These are phyloP conservation scores for Lindgomyces ingoldianus DNA, from an alignment of 495 filamentous ascomycete genomes.

Conservation along the genomic window DNA sequence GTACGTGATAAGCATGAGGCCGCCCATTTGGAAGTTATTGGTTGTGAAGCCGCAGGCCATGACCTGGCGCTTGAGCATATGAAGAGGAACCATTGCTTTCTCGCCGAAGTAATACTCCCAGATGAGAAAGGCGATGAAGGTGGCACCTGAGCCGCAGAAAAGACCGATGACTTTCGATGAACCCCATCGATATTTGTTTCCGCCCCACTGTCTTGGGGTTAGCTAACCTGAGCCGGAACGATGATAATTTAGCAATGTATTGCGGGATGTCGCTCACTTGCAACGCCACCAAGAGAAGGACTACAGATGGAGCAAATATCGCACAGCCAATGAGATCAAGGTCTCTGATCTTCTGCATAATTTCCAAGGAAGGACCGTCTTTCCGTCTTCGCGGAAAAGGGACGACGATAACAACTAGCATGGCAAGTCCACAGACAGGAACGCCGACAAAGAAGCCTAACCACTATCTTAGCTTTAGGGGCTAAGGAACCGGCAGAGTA, in stretches of 20 bases:
- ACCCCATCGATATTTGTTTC: constrained; percentile 44
- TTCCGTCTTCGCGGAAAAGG: not conserved
- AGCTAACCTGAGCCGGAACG: not conserved
- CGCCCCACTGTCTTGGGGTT: not conserved
- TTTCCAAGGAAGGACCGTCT: not conserved
- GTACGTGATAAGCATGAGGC: constrained; percentile 19
- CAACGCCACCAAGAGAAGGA: not conserved
- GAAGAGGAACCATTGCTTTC: constrained; percentile 54
- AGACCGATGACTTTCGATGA: constrained; percentile 52
- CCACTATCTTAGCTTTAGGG: not conserved
- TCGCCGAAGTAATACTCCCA: constrained; percentile 55
- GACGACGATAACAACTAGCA: not conserved
- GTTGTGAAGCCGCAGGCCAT: not conserved
- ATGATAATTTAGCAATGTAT: not conserved
- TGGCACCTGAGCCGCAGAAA: constrained; percentile 53
- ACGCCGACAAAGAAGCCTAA: not conserved
- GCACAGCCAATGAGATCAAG: not conserved
- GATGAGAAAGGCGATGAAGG: constrained; percentile 47
- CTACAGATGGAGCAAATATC: not conserved
- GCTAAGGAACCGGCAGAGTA: not conserved
- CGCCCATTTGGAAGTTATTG: not conserved
- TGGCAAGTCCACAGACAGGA: not conserved
- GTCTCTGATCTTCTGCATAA: not conserved
- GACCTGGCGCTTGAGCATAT: constrained; percentile 28
- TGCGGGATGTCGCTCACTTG: not conserved